Evolutionary conservation across 2,329 filamentous ascomycete species (phyloP), one percentile per base, ranked within the genome.

Genomic region (Penicillium griseofulvum): DNA sequence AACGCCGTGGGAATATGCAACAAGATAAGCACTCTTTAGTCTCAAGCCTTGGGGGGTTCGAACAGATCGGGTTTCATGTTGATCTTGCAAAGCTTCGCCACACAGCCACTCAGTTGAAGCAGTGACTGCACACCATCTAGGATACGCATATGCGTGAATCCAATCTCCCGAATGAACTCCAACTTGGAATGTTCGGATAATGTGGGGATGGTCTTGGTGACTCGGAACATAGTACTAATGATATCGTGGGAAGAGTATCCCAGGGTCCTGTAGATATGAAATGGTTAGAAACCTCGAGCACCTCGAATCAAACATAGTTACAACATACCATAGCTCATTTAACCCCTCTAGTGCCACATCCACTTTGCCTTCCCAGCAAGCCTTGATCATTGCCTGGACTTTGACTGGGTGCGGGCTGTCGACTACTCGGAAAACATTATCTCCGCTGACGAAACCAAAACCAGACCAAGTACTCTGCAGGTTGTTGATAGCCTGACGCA

Each of bases 171-270:
- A 77, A 97, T 96, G 66, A 97, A 99, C 71, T 97, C 93, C 58
- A 99, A 80, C 78, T 97, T 97, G 16, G 91, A 87, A 74, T 97
- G 91, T 76, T 99, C 94, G 63, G 91, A 94, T 54, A 99, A 78
- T 1, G 88, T 91, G 2, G 90, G 89, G 56, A 97, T 91, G 1
- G 91, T 95, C 80, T 97, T 99, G 43, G 94, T 97, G 57, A 99
- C 94, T 69, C 88, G 87, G 81, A 99, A 97, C 94, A 99, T 99
- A 58, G 93, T 99, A 76, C 89, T 95, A 74, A 99, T 95, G 66
- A 99, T 96, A 74, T 99, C 94, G 77, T 99, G 93, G 65, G 91
- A 95, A n/a, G 91, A 96, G 77, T 99, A 99, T 14, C 94, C 94
- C 57, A 97, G 78, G 57, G 88, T 86, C 83, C 81, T 83, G 56